phyloP scores from a whole-genome alignment of 768 basidiomycete genomes.

The Gloeophyllum trabeum region DNA sequence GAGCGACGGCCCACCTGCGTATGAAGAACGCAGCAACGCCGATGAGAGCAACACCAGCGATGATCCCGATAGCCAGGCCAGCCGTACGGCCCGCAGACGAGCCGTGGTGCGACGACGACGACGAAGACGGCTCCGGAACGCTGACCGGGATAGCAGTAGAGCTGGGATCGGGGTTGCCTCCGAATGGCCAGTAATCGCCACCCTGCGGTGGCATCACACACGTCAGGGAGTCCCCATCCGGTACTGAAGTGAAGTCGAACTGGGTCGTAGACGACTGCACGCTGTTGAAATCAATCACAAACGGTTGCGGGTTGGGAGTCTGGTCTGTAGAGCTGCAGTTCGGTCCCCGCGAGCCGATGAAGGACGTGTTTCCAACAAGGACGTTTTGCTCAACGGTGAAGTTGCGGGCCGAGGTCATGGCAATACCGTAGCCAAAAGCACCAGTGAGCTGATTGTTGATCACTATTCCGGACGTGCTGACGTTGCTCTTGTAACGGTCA shows the following conservation, averaged over 20 bases:
- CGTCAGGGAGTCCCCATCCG: constrained; percentile 45
- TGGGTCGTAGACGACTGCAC: constrained; percentile 34
- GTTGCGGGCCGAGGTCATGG: constrained; percentile 47
- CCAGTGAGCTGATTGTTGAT: constrained; percentile 47
- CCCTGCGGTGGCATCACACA: constrained; percentile 59
- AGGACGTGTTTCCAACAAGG: constrained; percentile 60
- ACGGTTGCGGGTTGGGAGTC: constrained; percentile 45
- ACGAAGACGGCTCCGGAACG: constrained; percentile 10
- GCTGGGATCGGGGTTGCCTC: constrained; percentile 28
- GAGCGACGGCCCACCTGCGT: constrained; percentile 30
- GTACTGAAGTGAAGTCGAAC: constrained; percentile 35
- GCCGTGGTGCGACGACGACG: constrained; percentile 9
- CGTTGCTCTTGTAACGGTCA: constrained; percentile 39
- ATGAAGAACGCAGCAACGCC: constrained; percentile 32
- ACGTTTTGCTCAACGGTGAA: constrained; percentile 57
- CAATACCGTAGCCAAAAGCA: constrained; percentile 68
- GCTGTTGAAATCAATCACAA: constrained; percentile 40
- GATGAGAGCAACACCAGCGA: constrained; percentile 31
- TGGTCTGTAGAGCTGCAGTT: constrained; percentile 43
- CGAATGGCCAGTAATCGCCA: constrained; percentile 67
- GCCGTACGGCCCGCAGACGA: constrained; percentile 26
- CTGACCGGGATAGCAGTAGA: constrained; percentile 11
- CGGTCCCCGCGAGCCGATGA: constrained; percentile 58
- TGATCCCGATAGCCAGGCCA: constrained; percentile 41
- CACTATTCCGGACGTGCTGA: constrained; percentile 42